These are phyloP conservation scores for Teunomyces panamensis DNA, from an alignment of 805 yeast species.

Conservation along the genomic window DNA sequence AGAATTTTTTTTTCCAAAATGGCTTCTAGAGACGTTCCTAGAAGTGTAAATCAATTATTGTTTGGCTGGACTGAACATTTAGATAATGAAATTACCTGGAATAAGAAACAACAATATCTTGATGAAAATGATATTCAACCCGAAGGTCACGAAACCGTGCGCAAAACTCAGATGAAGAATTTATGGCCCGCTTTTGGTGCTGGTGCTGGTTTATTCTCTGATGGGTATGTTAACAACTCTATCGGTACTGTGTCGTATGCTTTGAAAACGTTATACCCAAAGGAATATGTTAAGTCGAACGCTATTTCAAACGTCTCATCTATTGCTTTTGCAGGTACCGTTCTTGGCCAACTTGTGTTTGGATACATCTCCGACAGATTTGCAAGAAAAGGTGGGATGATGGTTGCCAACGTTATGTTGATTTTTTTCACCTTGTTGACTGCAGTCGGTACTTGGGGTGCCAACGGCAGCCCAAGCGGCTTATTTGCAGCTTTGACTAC, in stretches of 20 bases:
- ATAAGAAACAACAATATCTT: constrained; percentile 22
- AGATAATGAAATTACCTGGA: constrained; percentile 41
- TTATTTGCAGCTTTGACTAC: constrained; percentile 80
- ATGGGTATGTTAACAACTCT: constrained; percentile 88
- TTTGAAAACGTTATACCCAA: constrained; percentile 63
- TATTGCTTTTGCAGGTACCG: constrained; percentile 90
- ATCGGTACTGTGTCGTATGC: constrained; percentile 76
- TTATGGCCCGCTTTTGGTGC: constrained; percentile 42
- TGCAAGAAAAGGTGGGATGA: constrained; percentile 82
- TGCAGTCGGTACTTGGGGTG: constrained; percentile 72
- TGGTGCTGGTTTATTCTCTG: constrained; percentile 92
- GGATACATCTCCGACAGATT: constrained; percentile 79
- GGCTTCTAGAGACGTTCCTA: constrained; percentile 51
- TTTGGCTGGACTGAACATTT: constrained; percentile 43
- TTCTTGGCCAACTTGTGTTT: constrained; percentile 77
- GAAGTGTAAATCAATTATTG: constrained; percentile 31
- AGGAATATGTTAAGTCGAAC: constrained; percentile 53
- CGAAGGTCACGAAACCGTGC: constrained; percentile 2
- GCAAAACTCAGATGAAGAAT: constrained; percentile 20
- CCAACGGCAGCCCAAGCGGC: constrained; percentile 63
- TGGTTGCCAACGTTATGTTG: constrained; percentile 69
- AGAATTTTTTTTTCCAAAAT: constrained; percentile 2
- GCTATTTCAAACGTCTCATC: constrained; percentile 82
- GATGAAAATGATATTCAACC: constrained; percentile 12
- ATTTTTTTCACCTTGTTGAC: constrained; percentile 75